phyloP scores from a whole-genome alignment of 768 basidiomycete species.

The Baorangia bicolor region DNA sequence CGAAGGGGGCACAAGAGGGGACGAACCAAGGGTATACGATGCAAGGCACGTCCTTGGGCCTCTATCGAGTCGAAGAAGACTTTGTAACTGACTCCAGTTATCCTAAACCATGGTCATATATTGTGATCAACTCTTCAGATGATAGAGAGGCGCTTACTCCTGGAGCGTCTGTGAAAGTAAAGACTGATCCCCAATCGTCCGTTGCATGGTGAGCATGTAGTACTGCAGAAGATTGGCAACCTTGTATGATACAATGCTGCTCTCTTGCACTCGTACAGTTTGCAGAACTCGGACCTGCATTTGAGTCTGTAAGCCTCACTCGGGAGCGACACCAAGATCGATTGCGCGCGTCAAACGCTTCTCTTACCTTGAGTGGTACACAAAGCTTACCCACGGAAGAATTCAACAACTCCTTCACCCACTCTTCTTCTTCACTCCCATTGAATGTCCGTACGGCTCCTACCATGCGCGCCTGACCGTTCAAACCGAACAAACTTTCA shows the following conservation, averaged over 20 bases:
- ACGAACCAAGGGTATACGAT: conserved; percentile 54
- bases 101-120: conserved; percentile 42
- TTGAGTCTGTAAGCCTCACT: neutral
- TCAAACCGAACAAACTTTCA: conserved; percentile 78
- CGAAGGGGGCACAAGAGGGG: neutral
- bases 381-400: conserved; percentile 79
- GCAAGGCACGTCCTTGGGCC: conserved; percentile 70
- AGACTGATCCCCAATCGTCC: conserved; percentile 87
- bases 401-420: conserved; percentile 81
- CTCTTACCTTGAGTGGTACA: conserved; percentile 78
- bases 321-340: neutral
- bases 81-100: conserved; percentile 76
- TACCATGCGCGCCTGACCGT: conserved; percentile 59
- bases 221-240: conserved; percentile 95
- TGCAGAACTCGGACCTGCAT: conserved; percentile 84
- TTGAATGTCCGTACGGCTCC: conserved; percentile 60
- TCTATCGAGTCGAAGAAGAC: conserved; percentile 89
- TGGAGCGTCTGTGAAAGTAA: conserved; percentile 70
- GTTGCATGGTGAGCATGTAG: conserved; percentile 88
- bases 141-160: conserved; percentile 53
- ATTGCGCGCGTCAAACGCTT: neutral
- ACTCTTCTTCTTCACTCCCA: conserved; percentile 67
- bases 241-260: conserved; percentile 87
- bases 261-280: conserved; percentile 91
- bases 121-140: neutral